A percentile compares a stretch with the other conserved stretches of the same genome.
Evolutionary conservation across 2,329 filamentous ascomycete genomes (phyloP).

Genomic region (Sporothrix schenckii): DNA sequence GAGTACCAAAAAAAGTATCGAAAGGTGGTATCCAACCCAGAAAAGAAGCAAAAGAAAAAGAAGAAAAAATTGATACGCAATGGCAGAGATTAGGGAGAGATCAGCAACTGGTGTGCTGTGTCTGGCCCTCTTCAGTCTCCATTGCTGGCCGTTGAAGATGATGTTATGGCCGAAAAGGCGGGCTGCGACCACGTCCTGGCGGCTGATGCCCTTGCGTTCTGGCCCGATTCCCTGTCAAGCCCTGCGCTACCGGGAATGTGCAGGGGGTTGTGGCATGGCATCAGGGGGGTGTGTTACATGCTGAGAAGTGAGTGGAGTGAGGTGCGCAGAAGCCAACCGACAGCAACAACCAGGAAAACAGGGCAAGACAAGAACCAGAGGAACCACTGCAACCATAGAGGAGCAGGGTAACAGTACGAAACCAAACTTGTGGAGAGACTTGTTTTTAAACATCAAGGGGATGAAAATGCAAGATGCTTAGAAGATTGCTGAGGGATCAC

Average conservation of each 20-base stretch:
- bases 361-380: neutral
- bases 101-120: slow-evolving; percentile 16
- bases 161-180: slow-evolving; percentile 16
- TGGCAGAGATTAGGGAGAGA: neutral
- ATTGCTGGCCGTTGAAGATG: slow-evolving; percentile 21
- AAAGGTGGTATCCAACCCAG: slow-evolving; percentile 4
- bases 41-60: neutral
- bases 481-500: neutral
- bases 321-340: neutral
- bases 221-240: neutral
- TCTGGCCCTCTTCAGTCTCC: slow-evolving; percentile 2
- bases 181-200: neutral
- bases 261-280: neutral
- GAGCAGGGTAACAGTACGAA: neutral
- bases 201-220: neutral
- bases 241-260: neutral
- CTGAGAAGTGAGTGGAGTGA: neutral
- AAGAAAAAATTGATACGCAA: neutral
- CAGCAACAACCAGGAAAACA: neutral
- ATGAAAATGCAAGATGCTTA: neutral
- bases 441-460: neutral
- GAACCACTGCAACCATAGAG: neutral
- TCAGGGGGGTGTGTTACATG: neutral
- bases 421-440: too few relatives aligned
- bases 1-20: neutral